Evolutionary conservation across 148 eudicot species (phyloP).

Genomic region (Amaranthus palmeri): DNA sequence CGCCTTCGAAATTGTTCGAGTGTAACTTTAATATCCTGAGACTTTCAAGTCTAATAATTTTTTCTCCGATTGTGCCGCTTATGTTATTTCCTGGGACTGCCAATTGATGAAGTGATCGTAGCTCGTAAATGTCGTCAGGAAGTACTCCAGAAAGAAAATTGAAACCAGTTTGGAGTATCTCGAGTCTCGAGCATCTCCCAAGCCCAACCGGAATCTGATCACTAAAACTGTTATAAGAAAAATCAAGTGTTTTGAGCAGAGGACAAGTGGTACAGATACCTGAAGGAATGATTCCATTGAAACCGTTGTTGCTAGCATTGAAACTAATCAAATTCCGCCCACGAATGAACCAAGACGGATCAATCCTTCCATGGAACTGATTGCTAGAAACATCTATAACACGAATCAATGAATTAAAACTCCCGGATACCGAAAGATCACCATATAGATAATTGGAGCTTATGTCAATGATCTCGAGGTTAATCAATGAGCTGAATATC

Average conservation of each 20-base stretch:
- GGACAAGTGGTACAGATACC: conserved; percentile 44
- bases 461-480: conserved; percentile 38
- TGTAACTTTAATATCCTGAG: conserved; percentile 41
- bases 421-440: conserved; percentile 3
- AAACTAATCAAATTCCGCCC: conserved; percentile 41
- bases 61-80: conserved; percentile 36
- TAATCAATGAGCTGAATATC: conserved; percentile 42
- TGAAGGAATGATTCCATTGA: conserved; percentile 50
- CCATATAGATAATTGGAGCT: conserved; percentile 13
- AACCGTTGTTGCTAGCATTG: conserved; percentile 54
- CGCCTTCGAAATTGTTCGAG: conserved; percentile 46
- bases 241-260: conserved; percentile 46
- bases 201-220: conserved; percentile 44
- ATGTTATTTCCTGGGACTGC: conserved; percentile 56
- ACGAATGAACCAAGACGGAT: conserved; percentile 38
- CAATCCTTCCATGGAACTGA: conserved; percentile 46
- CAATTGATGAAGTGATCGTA: conserved; percentile 38
- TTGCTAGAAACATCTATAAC: conserved; percentile 51
- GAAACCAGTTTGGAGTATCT: conserved; percentile 51
- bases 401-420: conserved; percentile 15
- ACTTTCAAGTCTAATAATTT: conserved; percentile 36
- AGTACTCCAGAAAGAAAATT: conserved; percentile 46
- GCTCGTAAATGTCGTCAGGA: conserved; percentile 42
- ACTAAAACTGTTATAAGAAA: conserved; percentile 46
- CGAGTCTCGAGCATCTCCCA: conserved; percentile 46